Base-by-base conservation (phyloP, 768 basidiomycete species). In the Phanerochaete carnosa region DNA sequence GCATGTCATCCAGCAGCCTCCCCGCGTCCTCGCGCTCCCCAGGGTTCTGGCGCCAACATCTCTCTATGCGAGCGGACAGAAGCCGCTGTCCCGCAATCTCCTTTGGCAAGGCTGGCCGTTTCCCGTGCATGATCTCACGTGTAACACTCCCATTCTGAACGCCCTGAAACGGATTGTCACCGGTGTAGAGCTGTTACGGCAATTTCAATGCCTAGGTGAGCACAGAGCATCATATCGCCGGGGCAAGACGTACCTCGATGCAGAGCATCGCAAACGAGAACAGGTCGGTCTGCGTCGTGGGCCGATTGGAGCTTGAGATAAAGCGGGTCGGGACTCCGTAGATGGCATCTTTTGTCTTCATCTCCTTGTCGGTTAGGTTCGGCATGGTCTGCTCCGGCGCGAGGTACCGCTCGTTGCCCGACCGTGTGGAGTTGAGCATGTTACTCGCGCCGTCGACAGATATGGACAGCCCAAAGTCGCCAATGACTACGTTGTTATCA, bases 171-270 rank as follows among this genome's bases (percentile, higher is more conserved):
- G 50, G 50, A 4, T n/a, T 29, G 12, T 52, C 12, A 2, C 8
- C 16, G 19, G 50, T 52, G 29, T 29, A 52, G 28, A 52, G 50
- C 50, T 52, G 29, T 9, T 2, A 19, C n/a, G n/a, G n/a, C n/a
- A n/a, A n/a, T n/a, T n/a, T n/a, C n/a, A n/a, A n/a, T n/a, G n/a
- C n/a, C n/a, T n/a, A n/a, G n/a, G n/a, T n/a, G n/a, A 5, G n/a
- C 19, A 52, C 22, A 15, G 16, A 29, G 22, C 5, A 12, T 8
- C 7, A 7, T 4, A 15, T n/a, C 4, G 19, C 30, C 6, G 28
- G n/a, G n/a, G n/a, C n/a, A n/a, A n/a, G 29, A 52, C 55, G n/a
- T 19, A 58, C 57, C 47, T 58, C 46, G 19, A 58, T 22, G 47
- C 57, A 58, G 7, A 37, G 25, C 33, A 58, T 46, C 1, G 57